Conservation (phyloP, 768 basidiomycete species). For the Brasilioporus rufonigricans region DNA sequence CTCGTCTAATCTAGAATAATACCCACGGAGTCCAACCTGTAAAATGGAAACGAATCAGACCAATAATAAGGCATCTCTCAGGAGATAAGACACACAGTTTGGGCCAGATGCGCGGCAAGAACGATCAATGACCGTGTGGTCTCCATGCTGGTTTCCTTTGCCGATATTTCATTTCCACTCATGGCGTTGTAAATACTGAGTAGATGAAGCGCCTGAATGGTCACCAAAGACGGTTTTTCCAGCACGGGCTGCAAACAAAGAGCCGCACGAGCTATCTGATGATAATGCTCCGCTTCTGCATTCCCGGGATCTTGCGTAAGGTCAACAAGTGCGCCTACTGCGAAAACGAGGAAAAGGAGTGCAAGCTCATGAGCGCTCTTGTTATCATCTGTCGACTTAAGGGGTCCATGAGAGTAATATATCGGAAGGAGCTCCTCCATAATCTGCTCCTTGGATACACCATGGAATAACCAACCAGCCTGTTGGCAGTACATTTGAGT, state of each 20-base stretch:
- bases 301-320: slow-evolving; percentile 29
- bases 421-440: slow-evolving; percentile 40
- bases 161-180: slow-evolving; percentile 57
- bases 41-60: slow-evolving; percentile 15
- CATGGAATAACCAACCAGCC: slow-evolving; percentile 52
- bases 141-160: slow-evolving; percentile 67
- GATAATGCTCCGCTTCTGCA: slow-evolving; percentile 57
- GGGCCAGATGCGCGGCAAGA: slow-evolving; percentile 62
- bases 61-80: not conserved
- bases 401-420: slow-evolving; percentile 35
- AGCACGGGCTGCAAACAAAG: slow-evolving; percentile 66
- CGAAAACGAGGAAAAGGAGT: slow-evolving; percentile 48
- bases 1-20: slow-evolving; percentile 7
- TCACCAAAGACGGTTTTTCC: slow-evolving; percentile 68
- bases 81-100: slow-evolving; percentile 47
- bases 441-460: slow-evolving; percentile 45
- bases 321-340: slow-evolving; percentile 50
- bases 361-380: slow-evolving; percentile 49
- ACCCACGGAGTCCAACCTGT: slow-evolving; percentile 71
- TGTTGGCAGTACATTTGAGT: slow-evolving; percentile 45
- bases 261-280: slow-evolving; percentile 63
- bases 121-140: slow-evolving; percentile 67
- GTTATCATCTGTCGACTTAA: slow-evolving; percentile 34
- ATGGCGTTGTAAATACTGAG: slow-evolving; percentile 69
- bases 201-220: slow-evolving; percentile 67